Evolutionary conservation across 2,329 filamentous ascomycete species (phyloP), one percentile per base, ranked within the genome.

Genomic region (Alternaria ethzedia): DNA sequence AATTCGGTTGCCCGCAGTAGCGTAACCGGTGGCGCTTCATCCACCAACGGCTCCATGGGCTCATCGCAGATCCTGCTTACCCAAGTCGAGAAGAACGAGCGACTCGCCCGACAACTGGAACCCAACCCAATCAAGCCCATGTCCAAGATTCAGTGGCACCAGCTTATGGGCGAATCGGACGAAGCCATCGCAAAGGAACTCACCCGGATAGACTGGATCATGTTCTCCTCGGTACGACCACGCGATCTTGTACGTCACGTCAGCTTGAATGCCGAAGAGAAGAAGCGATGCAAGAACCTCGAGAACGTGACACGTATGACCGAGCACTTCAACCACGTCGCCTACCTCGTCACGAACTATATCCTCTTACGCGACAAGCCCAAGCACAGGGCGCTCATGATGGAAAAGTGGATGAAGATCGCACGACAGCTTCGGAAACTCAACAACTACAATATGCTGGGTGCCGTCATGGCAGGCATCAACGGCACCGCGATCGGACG

Each of bases 391-490:
- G 94, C 94, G 3, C 87, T 91, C 66, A 95, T 96, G 82, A 83
- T 99, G 59, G 95, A 97, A 78, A 97, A 97, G 78, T 97, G 97
- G 78, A 98, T 98, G 93, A 88, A 87, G 55, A 89, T 99, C 71
- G 94, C 95, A 36, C 79, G 82, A 74, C 95, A 94, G 82, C 84
- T 99, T 54, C 91, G 96, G 43, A 90, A 94, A 75, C 83, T 97
- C 65, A 97, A 98, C 83, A 98, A 99, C 80, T 99, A 98, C 84
- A 98, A 98, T 78, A 92, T 94, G 0, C 85, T 99, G 2, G 95
- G 94, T n/a, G 95, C 96, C 8, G 89, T 99, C 36, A 87, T 99
- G 61, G 95, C 96, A 7, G 96, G 95, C 9, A 91, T 99, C 74
- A 97, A 96, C 76, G 91, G 92, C 63, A 92, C 92, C 3, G 89